phyloP scores from a whole-genome alignment of 1,284 basidiomycete species.

The Apiotrichum porosum region DNA sequence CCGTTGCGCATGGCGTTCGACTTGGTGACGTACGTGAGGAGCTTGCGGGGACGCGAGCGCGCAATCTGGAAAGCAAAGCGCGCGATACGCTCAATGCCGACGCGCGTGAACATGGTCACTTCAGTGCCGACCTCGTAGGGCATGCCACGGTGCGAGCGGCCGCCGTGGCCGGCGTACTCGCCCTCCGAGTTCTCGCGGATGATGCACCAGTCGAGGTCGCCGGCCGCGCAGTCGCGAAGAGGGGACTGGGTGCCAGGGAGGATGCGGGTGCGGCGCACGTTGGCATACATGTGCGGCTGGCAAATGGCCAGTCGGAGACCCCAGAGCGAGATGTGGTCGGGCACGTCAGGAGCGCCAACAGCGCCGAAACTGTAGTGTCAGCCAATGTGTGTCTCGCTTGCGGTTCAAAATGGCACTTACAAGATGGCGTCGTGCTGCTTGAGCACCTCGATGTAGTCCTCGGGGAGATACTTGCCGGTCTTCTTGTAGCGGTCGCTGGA shows the following conservation, averaged over 20 bases:
- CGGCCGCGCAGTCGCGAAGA: slow-evolving; percentile 42
- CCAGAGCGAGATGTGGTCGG: slow-evolving; percentile 58
- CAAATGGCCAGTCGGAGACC: slow-evolving; percentile 54
- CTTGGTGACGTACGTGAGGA: slow-evolving; percentile 64
- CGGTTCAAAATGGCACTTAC: too few relatives aligned
- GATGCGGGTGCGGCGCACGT: slow-evolving; percentile 55
- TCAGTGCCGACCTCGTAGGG: slow-evolving; percentile 39
- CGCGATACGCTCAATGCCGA: slow-evolving; percentile 55
- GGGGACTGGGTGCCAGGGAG: slow-evolving; percentile 55
- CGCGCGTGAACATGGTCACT: slow-evolving; percentile 53
- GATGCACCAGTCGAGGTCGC: slow-evolving; percentile 54
- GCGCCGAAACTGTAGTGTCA: too few relatives aligned
- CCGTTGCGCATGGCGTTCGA: slow-evolving; percentile 88
- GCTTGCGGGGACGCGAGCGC: slow-evolving; percentile 51
- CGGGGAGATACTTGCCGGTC: slow-evolving; percentile 48
- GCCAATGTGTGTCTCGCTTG: too few relatives aligned
- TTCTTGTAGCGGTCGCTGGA: slow-evolving; percentile 35
- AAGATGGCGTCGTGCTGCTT: slow-evolving; percentile 47
- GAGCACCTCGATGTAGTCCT: slow-evolving; percentile 46
- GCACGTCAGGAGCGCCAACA: slow-evolving; percentile 51
- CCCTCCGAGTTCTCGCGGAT: slow-evolving; percentile 58
- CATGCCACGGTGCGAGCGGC: slow-evolving; percentile 46
- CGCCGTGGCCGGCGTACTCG: slow-evolving; percentile 56
- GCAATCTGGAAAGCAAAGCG: slow-evolving; percentile 58
- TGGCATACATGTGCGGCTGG: slow-evolving; percentile 57